Conservation (phyloP, 305 asterid genomes). For the Andrographis paniculata region DNA sequence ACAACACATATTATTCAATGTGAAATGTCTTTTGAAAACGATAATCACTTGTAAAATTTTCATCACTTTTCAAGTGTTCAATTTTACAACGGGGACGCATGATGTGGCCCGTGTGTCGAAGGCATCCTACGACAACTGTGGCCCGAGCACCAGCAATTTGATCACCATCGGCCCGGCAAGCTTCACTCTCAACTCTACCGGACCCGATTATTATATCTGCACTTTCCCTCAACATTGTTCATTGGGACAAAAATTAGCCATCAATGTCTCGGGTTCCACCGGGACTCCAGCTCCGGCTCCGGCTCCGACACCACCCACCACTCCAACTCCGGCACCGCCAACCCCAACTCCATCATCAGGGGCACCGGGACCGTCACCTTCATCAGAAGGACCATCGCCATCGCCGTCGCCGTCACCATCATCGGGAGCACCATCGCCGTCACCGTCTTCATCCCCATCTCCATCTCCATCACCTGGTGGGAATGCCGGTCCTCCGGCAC, state of each 20-base stretch:
- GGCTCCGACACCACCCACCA: constrained; percentile 12
- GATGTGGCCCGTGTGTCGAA: constrained; percentile 40
- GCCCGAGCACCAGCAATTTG: constrained; percentile 23
- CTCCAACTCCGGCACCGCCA: constrained; percentile 2
- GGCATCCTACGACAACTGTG: constrained; percentile 30
- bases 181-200: constrained; percentile 32
- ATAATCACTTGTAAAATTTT: too few species aligned
- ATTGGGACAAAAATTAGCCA: constrained; percentile 48
- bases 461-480: constrained; percentile 12
- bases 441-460: constrained; percentile 6
- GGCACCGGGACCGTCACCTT: constrained; percentile 26
- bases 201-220: constrained; percentile 40
- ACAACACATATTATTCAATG: too few species aligned
- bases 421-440: neutral
- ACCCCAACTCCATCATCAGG: neutral
- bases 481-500: too few species aligned
- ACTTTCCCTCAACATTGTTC: constrained; percentile 51
- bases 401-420: constrained; percentile 25
- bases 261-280: constrained; percentile 39
- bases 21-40: too few species aligned
- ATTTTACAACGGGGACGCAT: constrained; percentile 40
- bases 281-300: constrained; percentile 25
- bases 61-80: too few species aligned
- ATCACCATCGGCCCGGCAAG: constrained; percentile 42
- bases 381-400: constrained; percentile 26